Evolutionary conservation across 768 basidiomycete genomes (phyloP).

Genomic region (Royoungia palumana): DNA sequence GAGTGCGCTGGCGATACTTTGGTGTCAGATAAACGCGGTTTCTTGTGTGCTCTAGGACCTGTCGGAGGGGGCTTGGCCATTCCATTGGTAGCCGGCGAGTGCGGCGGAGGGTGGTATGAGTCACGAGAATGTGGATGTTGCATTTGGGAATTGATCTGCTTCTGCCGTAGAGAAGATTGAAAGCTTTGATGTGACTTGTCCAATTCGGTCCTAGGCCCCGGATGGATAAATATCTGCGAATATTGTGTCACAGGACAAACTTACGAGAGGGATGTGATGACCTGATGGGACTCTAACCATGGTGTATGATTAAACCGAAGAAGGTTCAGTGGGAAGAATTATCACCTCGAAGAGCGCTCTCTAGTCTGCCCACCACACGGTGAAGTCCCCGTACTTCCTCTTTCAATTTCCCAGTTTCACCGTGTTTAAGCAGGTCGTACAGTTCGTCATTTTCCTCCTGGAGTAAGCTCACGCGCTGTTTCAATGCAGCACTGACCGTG

Average conservation of each 20-base stretch:
- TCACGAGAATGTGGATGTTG: slow-evolving; percentile 43
- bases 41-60: slow-evolving; percentile 78
- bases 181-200: slow-evolving; percentile 74
- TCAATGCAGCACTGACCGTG: slow-evolving; percentile 70
- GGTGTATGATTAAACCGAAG: slow-evolving; percentile 4
- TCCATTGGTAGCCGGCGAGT: slow-evolving; percentile 33
- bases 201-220: slow-evolving; percentile 58
- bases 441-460: slow-evolving; percentile 89
- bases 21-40: slow-evolving; percentile 64
- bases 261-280: slow-evolving; percentile 69
- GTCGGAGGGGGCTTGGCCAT: slow-evolving; percentile 62
- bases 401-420: slow-evolving; percentile 78
- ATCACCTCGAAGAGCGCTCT: slow-evolving; percentile 74
- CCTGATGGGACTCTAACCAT: slow-evolving; percentile 69
- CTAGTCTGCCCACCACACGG: slow-evolving; percentile 63
- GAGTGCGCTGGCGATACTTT: slow-evolving; percentile 35
- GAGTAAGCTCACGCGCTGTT: slow-evolving; percentile 64
- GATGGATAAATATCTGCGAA: slow-evolving; percentile 12
- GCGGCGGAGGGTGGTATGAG: slow-evolving; percentile 36
- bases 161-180: slow-evolving; percentile 43
- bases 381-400: slow-evolving; percentile 74
- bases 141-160: slow-evolving; percentile 25
- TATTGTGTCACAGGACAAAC: slow-evolving; percentile 28
- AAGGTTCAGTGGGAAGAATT: neutral
- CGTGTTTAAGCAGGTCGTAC: slow-evolving; percentile 67